Conservation (phyloP, 169 alveolate genomes). For the Plasmodium coatneyi region DNA sequence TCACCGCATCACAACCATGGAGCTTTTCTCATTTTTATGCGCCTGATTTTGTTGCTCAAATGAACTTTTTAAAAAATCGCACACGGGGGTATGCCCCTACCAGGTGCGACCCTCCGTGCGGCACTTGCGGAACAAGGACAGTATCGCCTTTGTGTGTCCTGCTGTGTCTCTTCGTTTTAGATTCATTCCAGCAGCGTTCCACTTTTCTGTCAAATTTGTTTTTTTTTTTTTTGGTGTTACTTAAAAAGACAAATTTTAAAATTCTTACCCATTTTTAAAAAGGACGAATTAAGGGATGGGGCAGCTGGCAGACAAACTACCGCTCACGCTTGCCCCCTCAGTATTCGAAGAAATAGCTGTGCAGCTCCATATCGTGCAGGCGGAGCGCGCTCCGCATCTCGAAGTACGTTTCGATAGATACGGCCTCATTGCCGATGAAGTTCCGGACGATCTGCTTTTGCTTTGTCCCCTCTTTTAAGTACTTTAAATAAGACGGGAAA, state of each 20-base stretch:
- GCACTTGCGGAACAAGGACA: neutral
- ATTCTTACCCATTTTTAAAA: neutral
- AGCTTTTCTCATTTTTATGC: neutral
- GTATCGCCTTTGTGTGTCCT: neutral
- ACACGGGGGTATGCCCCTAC: neutral
- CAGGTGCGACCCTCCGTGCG: neutral
- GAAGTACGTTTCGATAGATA: constrained; percentile 59
- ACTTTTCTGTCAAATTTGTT: neutral
- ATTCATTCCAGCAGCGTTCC: neutral
- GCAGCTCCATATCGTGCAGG: constrained; percentile 44
- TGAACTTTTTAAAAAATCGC: neutral
- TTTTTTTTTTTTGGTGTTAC: neutral
- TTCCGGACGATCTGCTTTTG: constrained; percentile 58
- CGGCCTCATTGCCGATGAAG: constrained; percentile 66
- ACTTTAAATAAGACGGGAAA: constrained; percentile 65
- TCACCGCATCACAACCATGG: neutral
- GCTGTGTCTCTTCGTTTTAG: neutral
- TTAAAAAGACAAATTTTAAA: neutral
- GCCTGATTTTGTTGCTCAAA: neutral
- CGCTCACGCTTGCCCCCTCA: neutral
- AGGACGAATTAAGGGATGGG: neutral
- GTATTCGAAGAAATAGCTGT: constrained; percentile 53
- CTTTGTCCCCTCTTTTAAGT: constrained; percentile 37
- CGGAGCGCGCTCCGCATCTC: constrained; percentile 62
- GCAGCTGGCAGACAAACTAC: neutral